These are phyloP conservation scores for Pseudocercospora musae DNA, from an alignment of 2,329 filamentous ascomycete genomes.

Conservation along the genomic window DNA sequence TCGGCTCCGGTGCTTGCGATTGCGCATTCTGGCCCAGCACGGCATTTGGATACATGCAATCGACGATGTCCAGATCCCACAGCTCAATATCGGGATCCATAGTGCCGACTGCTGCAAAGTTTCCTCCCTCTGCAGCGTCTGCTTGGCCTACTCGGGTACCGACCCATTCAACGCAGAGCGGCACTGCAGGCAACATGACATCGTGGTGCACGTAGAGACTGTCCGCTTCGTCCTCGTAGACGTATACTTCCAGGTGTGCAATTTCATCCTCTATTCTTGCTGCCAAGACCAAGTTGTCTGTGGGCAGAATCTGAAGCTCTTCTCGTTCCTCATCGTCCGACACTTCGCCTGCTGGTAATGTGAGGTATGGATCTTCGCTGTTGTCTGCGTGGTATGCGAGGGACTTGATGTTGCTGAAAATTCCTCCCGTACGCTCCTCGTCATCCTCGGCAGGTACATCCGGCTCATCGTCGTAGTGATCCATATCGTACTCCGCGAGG, in stretches of 20 bases:
- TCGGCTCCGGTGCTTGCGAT: constrained; percentile 21
- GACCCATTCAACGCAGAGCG: constrained; percentile 92
- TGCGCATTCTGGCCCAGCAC: constrained; percentile 71
- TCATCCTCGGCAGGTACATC: constrained; percentile 52
- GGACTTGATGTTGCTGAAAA: constrained; percentile 94
- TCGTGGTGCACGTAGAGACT: constrained; percentile 99
- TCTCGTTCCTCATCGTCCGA: constrained; percentile 80
- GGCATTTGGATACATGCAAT: constrained; percentile 97
- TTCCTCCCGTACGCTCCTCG: constrained; percentile 58
- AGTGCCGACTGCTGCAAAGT: constrained; percentile 91
- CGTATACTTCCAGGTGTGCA: constrained; percentile 92
- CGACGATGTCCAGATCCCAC: constrained; percentile 93
- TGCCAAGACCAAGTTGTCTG: constrained; percentile 87
- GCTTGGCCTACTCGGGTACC: constrained; percentile 80
- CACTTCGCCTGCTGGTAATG: constrained; percentile 66
- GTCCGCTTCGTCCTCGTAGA: constrained; percentile 92
- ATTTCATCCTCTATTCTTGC: constrained; percentile 97
- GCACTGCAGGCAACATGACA: constrained; percentile 97
- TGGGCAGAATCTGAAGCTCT: constrained; percentile 87
- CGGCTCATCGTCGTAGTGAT: constrained; percentile 82
- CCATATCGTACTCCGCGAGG: constrained; percentile 91
- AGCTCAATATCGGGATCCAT: constrained; percentile 99
- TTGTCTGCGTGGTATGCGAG: constrained; percentile 92
- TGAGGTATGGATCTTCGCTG: constrained; percentile 95
- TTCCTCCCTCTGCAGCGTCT: constrained; percentile 63